Evolutionary conservation across 805 yeast species (phyloP).

Genomic region (Isabelozyma rhagii): DNA sequence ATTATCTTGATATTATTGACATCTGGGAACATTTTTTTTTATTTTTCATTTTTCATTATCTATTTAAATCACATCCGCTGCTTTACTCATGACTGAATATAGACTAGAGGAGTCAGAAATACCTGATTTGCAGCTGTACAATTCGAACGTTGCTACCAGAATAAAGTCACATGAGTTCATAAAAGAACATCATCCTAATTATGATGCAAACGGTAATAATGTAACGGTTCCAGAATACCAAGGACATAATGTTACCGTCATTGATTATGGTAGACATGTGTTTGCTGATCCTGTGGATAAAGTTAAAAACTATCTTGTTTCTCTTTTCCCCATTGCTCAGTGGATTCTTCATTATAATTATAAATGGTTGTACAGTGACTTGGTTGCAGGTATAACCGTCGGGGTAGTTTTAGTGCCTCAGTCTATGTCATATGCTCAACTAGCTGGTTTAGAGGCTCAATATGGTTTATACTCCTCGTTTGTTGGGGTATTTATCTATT

Average conservation of each 20-base stretch:
- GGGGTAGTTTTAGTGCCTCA: constrained; percentile 94
- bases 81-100: constrained; percentile 5
- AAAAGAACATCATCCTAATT: constrained; percentile 5
- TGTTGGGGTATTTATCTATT: constrained; percentile 84
- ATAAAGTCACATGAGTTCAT: constrained; percentile 13
- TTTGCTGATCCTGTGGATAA: constrained; percentile 38
- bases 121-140: constrained; percentile 8
- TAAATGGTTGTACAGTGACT: constrained; percentile 76
- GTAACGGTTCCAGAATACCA: constrained; percentile 34
- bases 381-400: constrained; percentile 90
- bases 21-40: neutral
- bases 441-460: constrained; percentile 78
- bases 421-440: constrained; percentile 89
- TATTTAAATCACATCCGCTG: too few species aligned
- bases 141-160: constrained; percentile 12
- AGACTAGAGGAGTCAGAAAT: constrained; percentile 15
- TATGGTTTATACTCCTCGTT: constrained; percentile 90
- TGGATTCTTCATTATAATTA: constrained; percentile 86
- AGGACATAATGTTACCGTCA: constrained; percentile 31
- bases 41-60: too few species aligned
- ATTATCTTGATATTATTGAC: too few species aligned
- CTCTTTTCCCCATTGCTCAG: constrained; percentile 73
- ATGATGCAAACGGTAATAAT: constrained; percentile 3
- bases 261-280: constrained; percentile 25
- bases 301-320: constrained; percentile 47